phyloP scores from a whole-genome alignment of 2,329 filamentous ascomycete genomes.

The Penicillium sp. region DNA sequence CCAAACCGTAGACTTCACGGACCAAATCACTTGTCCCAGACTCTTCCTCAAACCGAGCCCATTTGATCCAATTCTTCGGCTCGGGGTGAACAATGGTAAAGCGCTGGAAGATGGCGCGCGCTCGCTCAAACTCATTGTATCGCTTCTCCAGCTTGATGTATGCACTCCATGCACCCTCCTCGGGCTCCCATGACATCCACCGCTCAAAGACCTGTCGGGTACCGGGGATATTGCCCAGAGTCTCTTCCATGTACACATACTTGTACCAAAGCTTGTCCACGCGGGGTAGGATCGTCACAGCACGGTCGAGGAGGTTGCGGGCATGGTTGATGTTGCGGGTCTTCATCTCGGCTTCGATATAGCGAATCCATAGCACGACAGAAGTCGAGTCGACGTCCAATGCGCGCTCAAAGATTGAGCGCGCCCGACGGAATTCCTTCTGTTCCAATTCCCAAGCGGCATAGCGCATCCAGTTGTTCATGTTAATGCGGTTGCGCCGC shows the following conservation, averaged over 20 bases:
- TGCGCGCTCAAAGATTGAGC: slow-evolving; percentile 92
- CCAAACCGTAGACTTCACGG: slow-evolving; percentile 85
- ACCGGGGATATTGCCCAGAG: slow-evolving; percentile 89
- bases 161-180: slow-evolving; percentile 91
- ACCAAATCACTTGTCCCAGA: slow-evolving; percentile 90
- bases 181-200: slow-evolving; percentile 98
- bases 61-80: slow-evolving; percentile 97
- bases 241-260: slow-evolving; percentile 99
- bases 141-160: slow-evolving; percentile 98
- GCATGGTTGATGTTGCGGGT: slow-evolving; percentile 95
- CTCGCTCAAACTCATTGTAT: slow-evolving; percentile 88
- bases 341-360: slow-evolving; percentile 97
- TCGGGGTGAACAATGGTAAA: slow-evolving; percentile 95
- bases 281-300: slow-evolving; percentile 87
- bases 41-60: slow-evolving; percentile 97
- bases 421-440: slow-evolving; percentile 90
- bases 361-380: slow-evolving; percentile 86
- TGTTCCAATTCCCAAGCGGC: slow-evolving; percentile 97
- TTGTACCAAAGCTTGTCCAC: slow-evolving; percentile 99
- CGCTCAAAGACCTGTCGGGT: slow-evolving; percentile 94
- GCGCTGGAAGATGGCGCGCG: slow-evolving; percentile 85
- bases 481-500: slow-evolving; percentile 88
- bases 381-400: slow-evolving; percentile 90
- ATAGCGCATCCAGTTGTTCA: slow-evolving; percentile 99
- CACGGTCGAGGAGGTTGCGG: slow-evolving; percentile 88